Evolutionary conservation across 192 early-diverging fungal species (phyloP).

Genomic region (Mycoemilia scoparia): DNA sequence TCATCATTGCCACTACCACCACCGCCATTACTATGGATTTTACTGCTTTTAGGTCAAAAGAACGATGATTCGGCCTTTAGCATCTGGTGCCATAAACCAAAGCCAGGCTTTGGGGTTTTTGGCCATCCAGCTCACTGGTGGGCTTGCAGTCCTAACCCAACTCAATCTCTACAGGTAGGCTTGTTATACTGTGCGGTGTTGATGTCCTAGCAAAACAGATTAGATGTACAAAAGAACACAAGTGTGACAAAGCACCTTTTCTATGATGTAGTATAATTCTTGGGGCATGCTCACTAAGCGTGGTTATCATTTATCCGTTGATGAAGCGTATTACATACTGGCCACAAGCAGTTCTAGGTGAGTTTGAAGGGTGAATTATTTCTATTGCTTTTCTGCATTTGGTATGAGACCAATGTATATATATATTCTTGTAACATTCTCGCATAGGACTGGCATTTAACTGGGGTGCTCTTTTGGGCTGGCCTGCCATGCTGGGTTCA

Average conservation of each 20-base stretch:
- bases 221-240: not conserved
- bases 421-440: no score
- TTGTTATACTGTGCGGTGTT: slow-evolving; percentile 10
- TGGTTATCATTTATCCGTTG: slow-evolving; percentile 67
- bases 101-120: slow-evolving; percentile 59
- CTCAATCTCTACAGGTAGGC: slow-evolving; percentile 76
- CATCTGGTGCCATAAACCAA: slow-evolving; percentile 49
- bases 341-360: slow-evolving; percentile 82
- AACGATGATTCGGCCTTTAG: slow-evolving; percentile 65
- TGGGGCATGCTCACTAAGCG: slow-evolving; percentile 57
- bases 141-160: slow-evolving; percentile 72
- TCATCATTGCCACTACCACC: no score
- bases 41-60: slow-evolving; percentile 43
- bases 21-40: not conserved
- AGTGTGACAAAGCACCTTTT: no score
- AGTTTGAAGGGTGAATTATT: no score
- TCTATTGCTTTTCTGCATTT: not conserved
- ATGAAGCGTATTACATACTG: slow-evolving; percentile 96
- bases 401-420: slow-evolving; percentile 2
- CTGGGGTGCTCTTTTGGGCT: slow-evolving; percentile 83
- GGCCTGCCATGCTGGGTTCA: slow-evolving; percentile 54
- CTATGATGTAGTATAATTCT: no score
- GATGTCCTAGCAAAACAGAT: not conserved
- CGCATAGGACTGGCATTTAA: slow-evolving; percentile 85
- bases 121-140: slow-evolving; percentile 55